phyloP scores from a whole-genome alignment of 257 asterid genomes.

The Solanum phureja region DNA sequence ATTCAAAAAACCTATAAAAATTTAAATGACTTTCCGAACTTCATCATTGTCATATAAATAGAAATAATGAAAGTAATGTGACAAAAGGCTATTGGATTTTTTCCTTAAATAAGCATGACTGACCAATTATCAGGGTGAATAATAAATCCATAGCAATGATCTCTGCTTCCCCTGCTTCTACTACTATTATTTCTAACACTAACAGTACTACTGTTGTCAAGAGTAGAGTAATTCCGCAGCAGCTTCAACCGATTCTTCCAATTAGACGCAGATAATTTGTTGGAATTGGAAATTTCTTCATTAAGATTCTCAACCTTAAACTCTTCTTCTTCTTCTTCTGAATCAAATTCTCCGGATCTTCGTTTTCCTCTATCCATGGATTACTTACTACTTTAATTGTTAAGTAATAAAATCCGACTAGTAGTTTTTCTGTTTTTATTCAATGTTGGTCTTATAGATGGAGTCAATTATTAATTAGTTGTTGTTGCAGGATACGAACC shows the following conservation, averaged over 20 bases:
- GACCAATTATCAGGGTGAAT: slow-evolving; percentile 36
- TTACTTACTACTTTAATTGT: background rate
- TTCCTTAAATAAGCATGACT: background rate
- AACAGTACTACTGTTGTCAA: background rate
- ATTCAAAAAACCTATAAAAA: too few species aligned
- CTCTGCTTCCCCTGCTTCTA: background rate
- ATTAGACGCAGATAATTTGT: slow-evolving; percentile 5
- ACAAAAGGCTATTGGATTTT: background rate
- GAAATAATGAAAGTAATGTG: too few species aligned
- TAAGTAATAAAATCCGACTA: background rate
- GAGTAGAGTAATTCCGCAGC: slow-evolving; percentile 14
- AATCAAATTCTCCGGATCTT: slow-evolving; percentile 5
- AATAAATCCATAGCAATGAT: slow-evolving; percentile 10
- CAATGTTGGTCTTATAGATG: background rate
- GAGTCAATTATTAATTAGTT: background rate
- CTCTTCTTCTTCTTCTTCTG: slow-evolving; percentile 25
- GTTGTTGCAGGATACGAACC: background rate
- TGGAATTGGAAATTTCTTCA: slow-evolving; percentile 3
- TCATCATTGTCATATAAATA: too few species aligned
- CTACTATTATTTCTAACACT: background rate
- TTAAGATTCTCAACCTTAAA: slow-evolving; percentile 20
- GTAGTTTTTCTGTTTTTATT: background rate
- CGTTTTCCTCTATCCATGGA: slow-evolving; percentile 4
- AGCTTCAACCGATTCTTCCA: slow-evolving; percentile 21
- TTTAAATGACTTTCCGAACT: too few species aligned